Conservation (phyloP, 1,284 basidiomycete genomes). For the Bjerkandera adusta region DNA sequence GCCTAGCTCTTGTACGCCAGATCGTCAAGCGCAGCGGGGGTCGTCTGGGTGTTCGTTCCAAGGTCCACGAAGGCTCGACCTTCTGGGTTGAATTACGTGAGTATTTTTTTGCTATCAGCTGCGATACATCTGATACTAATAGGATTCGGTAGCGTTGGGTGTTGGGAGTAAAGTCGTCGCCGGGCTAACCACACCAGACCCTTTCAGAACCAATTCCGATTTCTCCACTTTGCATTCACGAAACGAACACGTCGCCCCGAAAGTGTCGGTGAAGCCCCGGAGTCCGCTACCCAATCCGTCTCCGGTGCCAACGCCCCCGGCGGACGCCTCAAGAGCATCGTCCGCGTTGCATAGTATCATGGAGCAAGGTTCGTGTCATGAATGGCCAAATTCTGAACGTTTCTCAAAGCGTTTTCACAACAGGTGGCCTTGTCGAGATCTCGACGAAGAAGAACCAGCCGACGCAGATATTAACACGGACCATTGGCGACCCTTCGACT, state of each 20-base stretch:
- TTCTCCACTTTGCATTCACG: not conserved
- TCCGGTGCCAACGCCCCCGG: not conserved
- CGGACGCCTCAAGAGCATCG: constrained; percentile 29
- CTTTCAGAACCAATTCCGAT: not conserved
- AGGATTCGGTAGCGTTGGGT: constrained; percentile 28
- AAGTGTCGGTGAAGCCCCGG: not conserved
- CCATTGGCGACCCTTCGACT: constrained; percentile 46
- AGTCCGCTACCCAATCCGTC: constrained; percentile 4
- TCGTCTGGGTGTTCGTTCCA: constrained; percentile 69
- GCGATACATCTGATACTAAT: not conserved
- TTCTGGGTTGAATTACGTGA: constrained; percentile 80
- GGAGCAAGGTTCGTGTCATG: constrained; percentile 55
- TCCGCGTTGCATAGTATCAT: constrained; percentile 64
- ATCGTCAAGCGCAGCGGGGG: constrained; percentile 86
- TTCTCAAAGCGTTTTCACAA: not conserved
- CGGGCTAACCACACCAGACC: constrained; percentile 1
- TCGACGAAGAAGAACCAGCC: constrained; percentile 44
- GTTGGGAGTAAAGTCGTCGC: constrained; percentile 30
- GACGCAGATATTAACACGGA: constrained; percentile 40
- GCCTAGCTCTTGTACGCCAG: constrained; percentile 82
- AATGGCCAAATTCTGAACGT: not conserved
- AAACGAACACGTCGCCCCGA: not conserved
- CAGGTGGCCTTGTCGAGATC: constrained; percentile 63
- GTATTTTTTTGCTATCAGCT: constrained; percentile 15
- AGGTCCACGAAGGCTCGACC: constrained; percentile 62